Evolutionary conservation across 2,329 filamentous ascomycete genomes (phyloP).

Genomic region (Monosporascus cannonballus): DNA sequence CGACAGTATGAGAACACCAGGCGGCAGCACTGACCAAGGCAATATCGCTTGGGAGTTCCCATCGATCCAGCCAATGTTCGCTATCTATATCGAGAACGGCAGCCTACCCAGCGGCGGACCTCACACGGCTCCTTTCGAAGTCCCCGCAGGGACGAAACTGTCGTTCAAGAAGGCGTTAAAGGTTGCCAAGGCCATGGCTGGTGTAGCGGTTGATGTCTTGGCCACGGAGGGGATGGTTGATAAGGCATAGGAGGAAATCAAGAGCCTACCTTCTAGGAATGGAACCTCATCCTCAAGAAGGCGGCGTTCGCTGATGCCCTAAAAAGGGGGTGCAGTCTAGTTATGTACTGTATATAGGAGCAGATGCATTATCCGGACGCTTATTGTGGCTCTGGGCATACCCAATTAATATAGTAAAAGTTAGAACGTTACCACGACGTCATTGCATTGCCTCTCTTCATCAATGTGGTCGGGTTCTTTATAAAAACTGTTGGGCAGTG

Average conservation of each 20-base stretch:
- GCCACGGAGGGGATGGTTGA: not conserved
- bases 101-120: not conserved
- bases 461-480: too few species aligned
- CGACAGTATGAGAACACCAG: conserved; percentile 18
- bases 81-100: conserved; percentile 20
- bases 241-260: not conserved
- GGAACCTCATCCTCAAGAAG: not conserved
- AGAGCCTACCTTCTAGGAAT: not conserved
- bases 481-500: too few species aligned
- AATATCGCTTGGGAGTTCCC: conserved; percentile 25
- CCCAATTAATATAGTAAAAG: too few species aligned
- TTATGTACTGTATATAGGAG: too few species aligned
- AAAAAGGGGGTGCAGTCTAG: too few species aligned
- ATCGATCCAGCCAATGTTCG: conserved; percentile 18
- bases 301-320: not conserved
- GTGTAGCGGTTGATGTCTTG: not conserved
- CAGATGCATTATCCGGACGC: too few species aligned
- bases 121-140: not conserved
- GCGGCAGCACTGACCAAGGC: conserved; percentile 23
- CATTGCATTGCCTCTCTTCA: too few species aligned
- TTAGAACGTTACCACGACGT: too few species aligned
- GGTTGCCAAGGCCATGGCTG: not conserved
- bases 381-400: too few species aligned
- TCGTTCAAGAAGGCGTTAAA: not conserved
- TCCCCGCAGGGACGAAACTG: not conserved